Base-by-base conservation (phyloP, 352 stramenopile species). In the Phytopythium boreale region DNA sequence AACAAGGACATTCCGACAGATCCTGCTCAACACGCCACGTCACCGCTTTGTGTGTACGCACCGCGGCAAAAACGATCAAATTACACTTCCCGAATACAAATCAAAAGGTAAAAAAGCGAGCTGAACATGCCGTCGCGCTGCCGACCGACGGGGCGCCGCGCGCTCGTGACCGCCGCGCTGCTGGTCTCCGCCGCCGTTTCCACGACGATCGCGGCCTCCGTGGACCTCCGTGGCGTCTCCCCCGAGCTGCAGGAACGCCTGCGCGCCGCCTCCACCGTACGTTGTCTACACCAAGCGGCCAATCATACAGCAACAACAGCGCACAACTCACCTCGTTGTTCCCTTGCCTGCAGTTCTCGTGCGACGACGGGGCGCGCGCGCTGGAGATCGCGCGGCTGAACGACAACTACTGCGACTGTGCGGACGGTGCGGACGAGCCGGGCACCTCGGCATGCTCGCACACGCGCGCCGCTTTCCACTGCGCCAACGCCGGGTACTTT, bases 401-500 rank as follows among this genome's bases (percentile, higher is more conserved):
- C 74, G 95, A 98, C 78, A 90, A 98, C 74, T 98, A 97, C 70
- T 98, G 95, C 72, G 95, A 98, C 79, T 98, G 93, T 72, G 65
- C 56, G 1, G 91, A 98, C 76, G 90, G 90, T 26, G 89, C 67
- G 24, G 92, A 98, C 75, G 92, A 98, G 70, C 84, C 89, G 9
- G 79, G 83, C 36, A 98, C 91, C 24, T 78, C 89, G 20, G 92
- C 92, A 11, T 97, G 92, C 65, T 89, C 80, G 43, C 74, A 89
- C 62, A 80, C 68, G 41, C 39, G 69, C 36, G 76, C 66, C 6
- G 56, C 69, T 12, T 96, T 95, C 63, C 78, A 82, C 66, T 97
- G 89, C 66, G 43, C 62, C 15, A 96, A 96, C 68, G 61, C 67
- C 0, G 88, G 87, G n/a, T 90, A 87, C 71, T 92, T 93, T 56